Evolutionary conservation across 2,329 filamentous ascomycete genomes (phyloP).

Genomic region (Talaromyces sp.): DNA sequence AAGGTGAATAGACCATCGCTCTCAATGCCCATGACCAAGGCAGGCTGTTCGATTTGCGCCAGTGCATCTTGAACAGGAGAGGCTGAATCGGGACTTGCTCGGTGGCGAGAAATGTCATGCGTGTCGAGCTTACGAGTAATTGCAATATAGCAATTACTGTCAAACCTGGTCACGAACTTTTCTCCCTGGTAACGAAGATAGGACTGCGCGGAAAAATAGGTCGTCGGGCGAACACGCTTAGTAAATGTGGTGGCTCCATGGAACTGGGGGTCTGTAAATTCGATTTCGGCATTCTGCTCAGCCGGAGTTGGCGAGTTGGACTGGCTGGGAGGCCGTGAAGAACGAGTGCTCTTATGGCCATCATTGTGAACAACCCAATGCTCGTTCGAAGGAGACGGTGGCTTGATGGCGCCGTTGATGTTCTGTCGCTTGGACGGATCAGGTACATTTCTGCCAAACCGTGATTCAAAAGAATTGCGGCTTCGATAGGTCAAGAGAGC

Average conservation of each 20-base stretch:
- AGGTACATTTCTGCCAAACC: constrained; percentile 89
- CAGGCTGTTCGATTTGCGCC: constrained; percentile 77
- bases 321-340: constrained; percentile 42
- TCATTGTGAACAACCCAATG: constrained; percentile 82
- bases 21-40: constrained; percentile 88
- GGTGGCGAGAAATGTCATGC: constrained; percentile 82
- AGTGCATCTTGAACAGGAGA: constrained; percentile 66
- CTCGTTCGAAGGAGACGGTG: constrained; percentile 59
- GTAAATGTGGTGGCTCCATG: constrained; percentile 57
- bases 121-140: constrained; percentile 98
- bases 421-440: constrained; percentile 78
- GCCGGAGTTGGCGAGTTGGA: constrained; percentile 21
- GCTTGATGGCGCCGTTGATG: constrained; percentile 63
- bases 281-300: constrained; percentile 22
- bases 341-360: constrained; percentile 62
- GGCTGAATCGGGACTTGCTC: constrained; percentile 41
- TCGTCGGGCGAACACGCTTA: constrained; percentile 49
- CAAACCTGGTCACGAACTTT: constrained; percentile 96
- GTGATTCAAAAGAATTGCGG: constrained; percentile 91
- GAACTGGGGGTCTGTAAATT: constrained; percentile 63
- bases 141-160: constrained; percentile 98
- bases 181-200: constrained; percentile 94
- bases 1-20: constrained; percentile 96
- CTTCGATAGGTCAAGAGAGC: constrained; percentile 93
- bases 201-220: constrained; percentile 97